Evolutionary conservation across 805 yeast species (phyloP).

Genomic region (Wickerhamiella parazyma): DNA sequence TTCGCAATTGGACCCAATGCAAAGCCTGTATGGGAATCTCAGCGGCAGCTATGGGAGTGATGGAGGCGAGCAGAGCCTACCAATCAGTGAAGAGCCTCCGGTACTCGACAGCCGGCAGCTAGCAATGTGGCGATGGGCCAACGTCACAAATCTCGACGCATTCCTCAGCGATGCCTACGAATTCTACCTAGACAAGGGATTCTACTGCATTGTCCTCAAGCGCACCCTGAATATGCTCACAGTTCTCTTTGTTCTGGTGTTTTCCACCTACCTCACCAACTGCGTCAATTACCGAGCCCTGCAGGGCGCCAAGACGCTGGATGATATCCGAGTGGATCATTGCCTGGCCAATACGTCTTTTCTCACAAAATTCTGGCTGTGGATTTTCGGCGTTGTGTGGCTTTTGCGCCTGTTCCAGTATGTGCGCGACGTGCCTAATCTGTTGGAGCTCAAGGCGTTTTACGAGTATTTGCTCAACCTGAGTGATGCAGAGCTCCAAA

Average conservation of each 20-base stretch:
- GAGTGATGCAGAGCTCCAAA: slow-evolving; percentile 71
- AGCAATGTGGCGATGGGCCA: slow-evolving; percentile 94
- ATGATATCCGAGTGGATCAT: slow-evolving; percentile 33
- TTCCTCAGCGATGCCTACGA: slow-evolving; percentile 71
- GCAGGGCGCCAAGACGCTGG: slow-evolving; percentile 20
- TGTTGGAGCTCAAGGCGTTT: slow-evolving; percentile 64
- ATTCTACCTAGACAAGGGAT: slow-evolving; percentile 78
- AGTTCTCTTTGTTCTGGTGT: slow-evolving; percentile 61
- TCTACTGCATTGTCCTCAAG: slow-evolving; percentile 58
- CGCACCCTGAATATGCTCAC: slow-evolving; percentile 57
- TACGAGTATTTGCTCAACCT: slow-evolving; percentile 59
- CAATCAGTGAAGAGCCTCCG: neutral
- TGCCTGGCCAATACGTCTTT: slow-evolving; percentile 37
- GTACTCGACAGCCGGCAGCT: slow-evolving; percentile 45
- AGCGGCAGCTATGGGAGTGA: neutral
- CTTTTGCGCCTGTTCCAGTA: slow-evolving; percentile 29
- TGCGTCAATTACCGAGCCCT: slow-evolving; percentile 60
- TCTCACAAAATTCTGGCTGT: slow-evolving; percentile 43
- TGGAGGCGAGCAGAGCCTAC: neutral
- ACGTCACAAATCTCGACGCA: slow-evolving; percentile 78
- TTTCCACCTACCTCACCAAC: slow-evolving; percentile 65
- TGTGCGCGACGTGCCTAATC: slow-evolving; percentile 47
- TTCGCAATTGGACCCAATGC: neutral
- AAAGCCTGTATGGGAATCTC: neutral
- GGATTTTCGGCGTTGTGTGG: slow-evolving; percentile 41